Percentiles rank a stretch among this genome's conserved stretches.
Conservation (phyloP, 2,329 filamentous ascomycete species). For the Sporothrix globosa region DNA sequence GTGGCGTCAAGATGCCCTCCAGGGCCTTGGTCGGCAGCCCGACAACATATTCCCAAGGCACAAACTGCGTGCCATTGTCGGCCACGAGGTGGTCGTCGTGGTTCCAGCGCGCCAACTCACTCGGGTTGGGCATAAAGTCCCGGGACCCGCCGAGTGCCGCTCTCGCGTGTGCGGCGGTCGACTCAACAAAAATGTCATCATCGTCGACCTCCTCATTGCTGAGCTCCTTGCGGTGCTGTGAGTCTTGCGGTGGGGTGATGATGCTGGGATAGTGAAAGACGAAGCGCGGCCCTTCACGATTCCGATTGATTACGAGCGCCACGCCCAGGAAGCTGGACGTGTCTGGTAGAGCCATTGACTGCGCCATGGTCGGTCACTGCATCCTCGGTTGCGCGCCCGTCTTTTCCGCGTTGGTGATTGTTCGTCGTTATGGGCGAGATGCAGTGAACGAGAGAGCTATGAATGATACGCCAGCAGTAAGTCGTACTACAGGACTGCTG, state of each 20-base stretch:
- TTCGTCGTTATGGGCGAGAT: background rate
- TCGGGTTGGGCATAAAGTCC: slow-evolving; percentile 43
- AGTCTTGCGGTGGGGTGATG: slow-evolving; percentile 49
- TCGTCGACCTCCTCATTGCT: slow-evolving; percentile 49
- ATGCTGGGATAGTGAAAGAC: slow-evolving; percentile 86
- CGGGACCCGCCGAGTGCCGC: slow-evolving; percentile 40
- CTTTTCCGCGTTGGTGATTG: background rate
- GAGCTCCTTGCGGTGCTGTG: slow-evolving; percentile 37
- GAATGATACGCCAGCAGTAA: background rate
- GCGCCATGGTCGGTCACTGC: slow-evolving; percentile 47
- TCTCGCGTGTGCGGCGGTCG: slow-evolving; percentile 46
- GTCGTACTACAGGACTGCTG: slow-evolving; percentile 4
- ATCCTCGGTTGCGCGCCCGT: background rate
- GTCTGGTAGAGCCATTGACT: slow-evolving; percentile 52
- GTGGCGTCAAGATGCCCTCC: slow-evolving; percentile 77
- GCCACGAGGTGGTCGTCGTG: slow-evolving; percentile 60
- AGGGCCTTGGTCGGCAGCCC: slow-evolving; percentile 76
- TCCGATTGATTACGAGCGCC: slow-evolving; percentile 72
- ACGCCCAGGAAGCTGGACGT: slow-evolving; percentile 67
- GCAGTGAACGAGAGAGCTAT: background rate
- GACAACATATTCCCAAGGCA: slow-evolving; percentile 72
- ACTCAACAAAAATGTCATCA: slow-evolving; percentile 57
- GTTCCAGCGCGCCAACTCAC: slow-evolving; percentile 52
- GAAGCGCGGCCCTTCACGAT: slow-evolving; percentile 76
- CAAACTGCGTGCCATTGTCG: slow-evolving; percentile 60